Percentiles rank a stretch among this genome's conserved stretches.
These are phyloP conservation scores for Suhomyces emberorum DNA, from an alignment of 805 yeast species.

Conservation along the genomic window DNA sequence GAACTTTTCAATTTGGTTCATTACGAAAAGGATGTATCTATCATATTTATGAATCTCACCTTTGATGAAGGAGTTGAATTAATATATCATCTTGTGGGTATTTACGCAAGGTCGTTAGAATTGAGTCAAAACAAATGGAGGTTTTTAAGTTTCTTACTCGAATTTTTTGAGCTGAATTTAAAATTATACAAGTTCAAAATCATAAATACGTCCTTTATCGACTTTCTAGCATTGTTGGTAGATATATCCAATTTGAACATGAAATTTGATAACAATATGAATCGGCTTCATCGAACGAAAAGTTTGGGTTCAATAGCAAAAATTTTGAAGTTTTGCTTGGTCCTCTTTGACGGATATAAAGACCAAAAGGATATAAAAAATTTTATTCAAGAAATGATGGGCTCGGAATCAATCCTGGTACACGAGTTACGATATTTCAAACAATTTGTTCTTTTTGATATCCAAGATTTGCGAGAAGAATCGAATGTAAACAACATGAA, in stretches of 20 bases:
- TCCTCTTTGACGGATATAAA: conserved; percentile 33
- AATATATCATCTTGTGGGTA: conserved; percentile 27
- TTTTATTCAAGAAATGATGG: conserved; percentile 4
- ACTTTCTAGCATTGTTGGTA: conserved; percentile 21
- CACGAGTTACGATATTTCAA: conserved; percentile 4
- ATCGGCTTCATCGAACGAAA: conserved; percentile 4
- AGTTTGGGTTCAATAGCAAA: conserved; percentile 5
- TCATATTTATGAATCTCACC: conserved; percentile 23
- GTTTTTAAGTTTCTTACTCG: conserved; percentile 21
- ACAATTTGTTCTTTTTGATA: conserved; percentile 7
- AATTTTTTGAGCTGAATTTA: conserved; percentile 16
- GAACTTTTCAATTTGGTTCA: conserved; percentile 22
- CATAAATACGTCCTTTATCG: conserved; percentile 17
- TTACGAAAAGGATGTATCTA: conserved; percentile 15
- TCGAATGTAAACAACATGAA: background rate
- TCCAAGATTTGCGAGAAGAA: conserved; percentile 7
- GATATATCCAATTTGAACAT: conserved; percentile 12
- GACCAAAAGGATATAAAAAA: conserved; percentile 19
- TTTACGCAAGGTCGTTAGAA: conserved; percentile 23
- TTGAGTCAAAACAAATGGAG: conserved; percentile 29
- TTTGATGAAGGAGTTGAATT: conserved; percentile 16
- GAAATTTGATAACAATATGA: conserved; percentile 3
- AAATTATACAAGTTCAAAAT: conserved; percentile 17
- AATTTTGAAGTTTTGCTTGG: conserved; percentile 17
- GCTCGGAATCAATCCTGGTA: background rate